These are phyloP conservation scores for Lipomyces japonicus DNA, from an alignment of 805 yeast species.

Conservation along the genomic window DNA sequence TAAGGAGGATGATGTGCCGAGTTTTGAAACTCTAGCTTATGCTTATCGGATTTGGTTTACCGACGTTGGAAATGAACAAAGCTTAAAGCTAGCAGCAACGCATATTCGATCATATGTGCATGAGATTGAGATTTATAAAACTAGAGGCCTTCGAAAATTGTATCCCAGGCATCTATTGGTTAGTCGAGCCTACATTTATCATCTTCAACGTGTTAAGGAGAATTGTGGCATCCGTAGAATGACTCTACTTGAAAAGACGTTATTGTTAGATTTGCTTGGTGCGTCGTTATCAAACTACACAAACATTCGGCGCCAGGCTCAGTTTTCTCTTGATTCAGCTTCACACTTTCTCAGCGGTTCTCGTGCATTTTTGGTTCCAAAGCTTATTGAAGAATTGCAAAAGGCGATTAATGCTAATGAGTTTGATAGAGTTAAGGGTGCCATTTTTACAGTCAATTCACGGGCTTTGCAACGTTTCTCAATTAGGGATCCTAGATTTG, in stretches of 20 bases:
- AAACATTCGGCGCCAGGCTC: constrained; percentile 67
- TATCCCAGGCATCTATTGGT: constrained; percentile 77
- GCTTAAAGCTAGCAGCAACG: constrained; percentile 54
- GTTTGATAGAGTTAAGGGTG: constrained; percentile 58
- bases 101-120: constrained; percentile 53
- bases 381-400: constrained; percentile 49
- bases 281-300: constrained; percentile 67
- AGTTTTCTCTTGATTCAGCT: constrained; percentile 59
- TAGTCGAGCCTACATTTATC: constrained; percentile 67
- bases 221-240: constrained; percentile 72
- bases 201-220: constrained; percentile 65
- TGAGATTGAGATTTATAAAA: constrained; percentile 56
- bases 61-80: constrained; percentile 71
- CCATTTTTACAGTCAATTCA: constrained; percentile 33
- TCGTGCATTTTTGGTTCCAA: constrained; percentile 51
- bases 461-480: constrained; percentile 19
- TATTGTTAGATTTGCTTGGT: constrained; percentile 62
- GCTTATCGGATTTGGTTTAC: constrained; percentile 72
- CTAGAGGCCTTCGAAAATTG: constrained; percentile 61
- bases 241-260: constrained; percentile 55
- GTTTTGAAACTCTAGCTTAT: constrained; percentile 59
- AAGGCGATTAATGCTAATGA: constrained; percentile 50
- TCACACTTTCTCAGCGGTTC: constrained; percentile 69
- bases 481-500: constrained; percentile 12
- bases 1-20: constrained; percentile 59